These are phyloP conservation scores for Nannochloropsis salina DNA, from an alignment of 108 stramenopile species.

Conservation along the genomic window DNA sequence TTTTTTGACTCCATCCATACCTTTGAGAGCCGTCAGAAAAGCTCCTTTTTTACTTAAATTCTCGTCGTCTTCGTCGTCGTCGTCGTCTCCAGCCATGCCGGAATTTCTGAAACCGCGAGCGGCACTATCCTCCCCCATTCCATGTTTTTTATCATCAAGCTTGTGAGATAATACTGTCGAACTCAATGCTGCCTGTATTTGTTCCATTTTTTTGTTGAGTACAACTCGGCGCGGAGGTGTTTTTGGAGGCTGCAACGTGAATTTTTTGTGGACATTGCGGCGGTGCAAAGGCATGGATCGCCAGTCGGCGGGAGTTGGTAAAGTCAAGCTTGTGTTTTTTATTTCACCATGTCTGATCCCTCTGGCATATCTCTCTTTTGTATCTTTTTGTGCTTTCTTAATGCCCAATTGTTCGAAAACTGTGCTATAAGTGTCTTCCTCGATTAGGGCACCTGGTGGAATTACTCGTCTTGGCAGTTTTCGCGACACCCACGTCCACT, in stretches of 20 bases:
- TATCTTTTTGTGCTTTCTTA: too few relatives aligned
- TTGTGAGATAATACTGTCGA: neutral
- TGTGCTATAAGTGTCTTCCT: too few relatives aligned
- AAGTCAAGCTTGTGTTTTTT: too few relatives aligned
- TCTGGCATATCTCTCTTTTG: too few relatives aligned
- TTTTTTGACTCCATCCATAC: neutral
- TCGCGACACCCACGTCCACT: neutral
- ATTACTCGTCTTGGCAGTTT: neutral
- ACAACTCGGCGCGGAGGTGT: slow-evolving; percentile 9
- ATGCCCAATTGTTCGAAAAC: too few relatives aligned
- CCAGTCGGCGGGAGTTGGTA: too few relatives aligned
- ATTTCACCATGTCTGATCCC: too few relatives aligned
- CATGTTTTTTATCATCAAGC: too few relatives aligned
- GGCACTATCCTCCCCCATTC: too few relatives aligned
- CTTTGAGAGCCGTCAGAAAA: neutral
- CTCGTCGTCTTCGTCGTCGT: neutral
- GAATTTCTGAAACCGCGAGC: too few relatives aligned
- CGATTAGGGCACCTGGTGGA: neutral
- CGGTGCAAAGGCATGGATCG: too few relatives aligned
- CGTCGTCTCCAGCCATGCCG: neutral
- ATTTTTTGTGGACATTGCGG: too few relatives aligned
- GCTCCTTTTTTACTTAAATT: neutral
- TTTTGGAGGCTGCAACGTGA: neutral
- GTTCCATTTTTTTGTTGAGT: slow-evolving; percentile 4
- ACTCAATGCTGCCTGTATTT: neutral